Evolutionary conservation across 768 basidiomycete species (phyloP), one percentile per base, ranked within the genome.

Genomic region (Lactifluus piperatus): DNA sequence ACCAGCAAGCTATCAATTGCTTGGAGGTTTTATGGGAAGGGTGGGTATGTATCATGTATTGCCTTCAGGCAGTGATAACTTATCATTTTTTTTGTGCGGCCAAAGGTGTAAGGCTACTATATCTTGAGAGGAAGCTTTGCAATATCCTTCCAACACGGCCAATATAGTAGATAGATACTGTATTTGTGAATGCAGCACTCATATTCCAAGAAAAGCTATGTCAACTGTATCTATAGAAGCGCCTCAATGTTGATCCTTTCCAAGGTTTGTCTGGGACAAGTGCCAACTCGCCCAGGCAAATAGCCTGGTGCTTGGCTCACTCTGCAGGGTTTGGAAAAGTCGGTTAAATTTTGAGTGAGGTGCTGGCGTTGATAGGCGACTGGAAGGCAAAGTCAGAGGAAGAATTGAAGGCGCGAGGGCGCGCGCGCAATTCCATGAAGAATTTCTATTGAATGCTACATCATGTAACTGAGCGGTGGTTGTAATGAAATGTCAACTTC

Each of bases 171-270:
- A n/a, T n/a, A 32, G 56, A 50, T 9, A 60, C 54, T 4, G 16
- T 5, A 4, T 37, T 30, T 14, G 59, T 60, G 43, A 27, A 54
- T 60, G 14, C 11, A 3, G 32, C 13, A 16, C n/a, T 54, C 7
- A 9, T n/a, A 26, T 24, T 27, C 14, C n/a, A 27, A 43, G 27
- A 2, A n/a, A 37, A n/a, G 22, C 16, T 22, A 48, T 9, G 0
- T 30, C 16, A 14, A 54, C 24, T 32, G 39, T 16, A 20, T 9
- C 26, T 45, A 52, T 60, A 91, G 89, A 91, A 75, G 55, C 82
- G 82, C 55, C 90, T 86, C 72, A 88, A 85, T 68, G 82, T 90
- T 27, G 88, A 90, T 65, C 81, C 84, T 1, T 90, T 89, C 64
- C 88, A 90, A 81, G 88, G 89, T 86, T 64, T 54, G 70, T 59